Conservation (phyloP, 169 alveolate genomes). For the Theileria parva region DNA sequence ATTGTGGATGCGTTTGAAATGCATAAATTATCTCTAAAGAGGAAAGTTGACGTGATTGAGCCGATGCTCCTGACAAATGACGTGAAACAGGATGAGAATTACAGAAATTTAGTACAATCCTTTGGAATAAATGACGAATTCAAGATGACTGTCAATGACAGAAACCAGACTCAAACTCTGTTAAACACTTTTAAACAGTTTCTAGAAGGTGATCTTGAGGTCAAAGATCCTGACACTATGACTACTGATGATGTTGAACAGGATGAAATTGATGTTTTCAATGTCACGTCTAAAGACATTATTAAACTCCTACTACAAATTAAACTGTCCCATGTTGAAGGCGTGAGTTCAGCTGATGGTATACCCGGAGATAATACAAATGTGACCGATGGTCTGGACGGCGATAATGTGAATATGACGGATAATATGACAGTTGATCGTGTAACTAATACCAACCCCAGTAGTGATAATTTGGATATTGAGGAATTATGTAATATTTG, state of each 20-base stretch:
- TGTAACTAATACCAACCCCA: not conserved
- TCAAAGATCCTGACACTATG: not conserved
- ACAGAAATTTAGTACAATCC: not conserved
- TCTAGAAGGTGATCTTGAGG: not conserved
- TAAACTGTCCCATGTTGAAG: not conserved
- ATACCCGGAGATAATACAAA: not conserved
- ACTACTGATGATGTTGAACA: not conserved
- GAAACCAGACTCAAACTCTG: not conserved
- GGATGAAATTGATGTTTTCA: not conserved
- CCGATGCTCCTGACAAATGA: constrained; percentile 13
- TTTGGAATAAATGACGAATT: not conserved
- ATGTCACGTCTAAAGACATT: not conserved
- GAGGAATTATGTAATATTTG: not conserved
- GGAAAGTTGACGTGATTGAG: constrained; percentile 10
- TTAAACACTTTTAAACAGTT: not conserved
- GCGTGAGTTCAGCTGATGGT: not conserved
- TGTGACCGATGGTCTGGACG: not conserved
- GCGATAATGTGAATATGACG: too few species aligned
- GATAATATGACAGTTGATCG: not conserved
- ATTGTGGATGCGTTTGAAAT: not conserved
- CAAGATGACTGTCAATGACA: not conserved
- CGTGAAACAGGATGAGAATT: not conserved
- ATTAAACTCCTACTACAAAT: constrained; percentile 1
- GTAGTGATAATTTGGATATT: not conserved
- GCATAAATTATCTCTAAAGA: not conserved